Conservation (phyloP, 179 eudicot species). For the Silene noctiflora region DNA sequence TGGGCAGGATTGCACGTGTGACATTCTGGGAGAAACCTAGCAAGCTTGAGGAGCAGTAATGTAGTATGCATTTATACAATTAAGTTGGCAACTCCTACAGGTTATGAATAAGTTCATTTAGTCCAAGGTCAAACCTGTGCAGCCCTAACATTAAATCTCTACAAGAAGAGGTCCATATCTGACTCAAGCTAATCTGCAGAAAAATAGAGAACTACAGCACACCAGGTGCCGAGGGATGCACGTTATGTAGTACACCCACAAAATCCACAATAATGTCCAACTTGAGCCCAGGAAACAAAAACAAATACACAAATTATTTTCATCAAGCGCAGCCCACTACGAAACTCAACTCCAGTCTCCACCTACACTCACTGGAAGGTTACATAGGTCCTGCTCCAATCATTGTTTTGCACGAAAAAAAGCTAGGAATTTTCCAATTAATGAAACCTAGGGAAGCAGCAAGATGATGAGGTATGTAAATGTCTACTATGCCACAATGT, state of each 20-base stretch:
- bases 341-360: neutral
- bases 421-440: neutral
- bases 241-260: neutral
- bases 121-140: too few species aligned
- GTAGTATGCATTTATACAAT: too few species aligned
- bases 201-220: neutral
- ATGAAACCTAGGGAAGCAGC: neutral
- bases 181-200: too few species aligned
- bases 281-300: neutral
- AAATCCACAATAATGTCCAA: neutral
- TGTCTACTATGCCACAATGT: neutral
- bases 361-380: neutral
- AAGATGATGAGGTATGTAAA: neutral
- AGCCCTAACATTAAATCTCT: too few species aligned
- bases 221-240: neutral
- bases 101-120: too few species aligned
- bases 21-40: too few species aligned
- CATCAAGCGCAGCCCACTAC: neutral
- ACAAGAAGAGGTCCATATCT: too few species aligned
- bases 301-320: neutral
- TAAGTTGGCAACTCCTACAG: too few species aligned
- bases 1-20: too few species aligned
- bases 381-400: neutral
- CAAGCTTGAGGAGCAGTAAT: too few species aligned
- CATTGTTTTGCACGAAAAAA: neutral